A percentile compares a stretch with the other conserved stretches of the same genome.
Conservation (phyloP, 2,329 filamentous ascomycete genomes). For the Microdochium bolleyi region DNA sequence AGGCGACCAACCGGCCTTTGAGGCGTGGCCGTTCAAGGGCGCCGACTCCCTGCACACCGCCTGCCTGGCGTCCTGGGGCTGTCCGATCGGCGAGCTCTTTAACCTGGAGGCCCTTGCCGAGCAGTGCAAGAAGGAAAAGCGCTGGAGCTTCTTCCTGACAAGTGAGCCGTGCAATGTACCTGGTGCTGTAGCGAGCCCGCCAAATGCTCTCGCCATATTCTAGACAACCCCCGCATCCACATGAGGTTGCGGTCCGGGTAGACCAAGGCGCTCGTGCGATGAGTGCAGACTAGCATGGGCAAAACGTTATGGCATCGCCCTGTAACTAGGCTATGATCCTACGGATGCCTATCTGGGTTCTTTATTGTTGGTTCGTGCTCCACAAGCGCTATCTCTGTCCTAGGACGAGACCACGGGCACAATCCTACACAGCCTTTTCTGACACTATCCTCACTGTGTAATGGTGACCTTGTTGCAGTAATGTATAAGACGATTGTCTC, state of each 20-base stretch:
- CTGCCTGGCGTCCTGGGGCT: constrained; percentile 38
- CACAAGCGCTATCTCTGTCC: no score
- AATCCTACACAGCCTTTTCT: no score
- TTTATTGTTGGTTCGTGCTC: no score
- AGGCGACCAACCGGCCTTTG: constrained; percentile 33
- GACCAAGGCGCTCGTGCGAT: no score
- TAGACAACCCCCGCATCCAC: constrained; percentile 5
- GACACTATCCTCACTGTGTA: no score
- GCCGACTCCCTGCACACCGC: constrained; percentile 30
- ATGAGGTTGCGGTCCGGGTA: not conserved
- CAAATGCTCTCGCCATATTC: constrained; percentile 27
- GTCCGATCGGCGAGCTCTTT: constrained; percentile 38
- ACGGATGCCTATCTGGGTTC: no score
- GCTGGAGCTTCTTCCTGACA: constrained; percentile 38
- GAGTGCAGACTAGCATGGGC: no score
- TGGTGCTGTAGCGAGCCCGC: constrained; percentile 26
- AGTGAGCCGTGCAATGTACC: constrained; percentile 38
- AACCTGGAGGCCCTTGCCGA: constrained; percentile 34
- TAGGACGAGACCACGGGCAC: no score
- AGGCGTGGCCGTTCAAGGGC: constrained; percentile 21
- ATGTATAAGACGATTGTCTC: no score
- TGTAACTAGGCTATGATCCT: no score
- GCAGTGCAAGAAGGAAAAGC: constrained; percentile 23
- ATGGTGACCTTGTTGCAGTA: no score
- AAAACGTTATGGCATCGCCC: no score